Evolutionary conservation across 768 basidiomycete species (phyloP).

Genomic region (Tricholoma saponaceum): DNA sequence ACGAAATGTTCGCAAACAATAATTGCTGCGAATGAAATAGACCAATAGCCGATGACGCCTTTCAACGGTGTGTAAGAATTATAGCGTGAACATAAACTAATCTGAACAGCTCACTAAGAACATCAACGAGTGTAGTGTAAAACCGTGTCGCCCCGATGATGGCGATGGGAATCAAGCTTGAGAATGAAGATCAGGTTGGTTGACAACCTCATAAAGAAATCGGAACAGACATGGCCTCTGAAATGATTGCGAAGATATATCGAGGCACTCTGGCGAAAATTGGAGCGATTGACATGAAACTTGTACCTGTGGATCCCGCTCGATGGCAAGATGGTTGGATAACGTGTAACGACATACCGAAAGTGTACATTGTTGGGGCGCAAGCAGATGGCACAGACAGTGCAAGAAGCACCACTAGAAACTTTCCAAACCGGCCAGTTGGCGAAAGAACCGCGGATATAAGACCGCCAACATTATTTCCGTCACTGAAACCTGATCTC

Average conservation of each 20-base stretch:
- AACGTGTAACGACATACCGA: conserved; percentile 31
- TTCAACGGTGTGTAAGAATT: not conserved
- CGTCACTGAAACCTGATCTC: conserved; percentile 46
- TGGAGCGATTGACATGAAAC: conserved; percentile 62
- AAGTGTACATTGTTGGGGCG: conserved; percentile 76
- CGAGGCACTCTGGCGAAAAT: conserved; percentile 55
- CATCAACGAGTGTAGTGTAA: conserved; percentile 57
- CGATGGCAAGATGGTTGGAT: not conserved
- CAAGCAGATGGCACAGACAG: conserved; percentile 72
- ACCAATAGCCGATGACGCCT: conserved; percentile 56
- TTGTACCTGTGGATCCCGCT: conserved; percentile 36
- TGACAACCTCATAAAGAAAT: not conserved
- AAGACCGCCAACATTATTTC: conserved; percentile 59
- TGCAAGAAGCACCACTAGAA: conserved; percentile 67
- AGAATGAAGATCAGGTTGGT: not conserved
- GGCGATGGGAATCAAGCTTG: conserved; percentile 60
- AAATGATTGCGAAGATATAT: conserved; percentile 63
- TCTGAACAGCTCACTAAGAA: conserved; percentile 47
- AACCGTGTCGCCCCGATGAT: conserved; percentile 70
- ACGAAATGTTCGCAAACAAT: conserved; percentile 64
- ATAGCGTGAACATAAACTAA: not conserved
- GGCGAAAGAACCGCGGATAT: conserved; percentile 59
- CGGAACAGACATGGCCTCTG: conserved; percentile 56
- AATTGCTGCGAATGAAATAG: conserved; percentile 52
- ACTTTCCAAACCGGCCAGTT: conserved; percentile 61